Evolutionary conservation across 208 protist species (phyloP).

Genomic region (Naegleria fowleri): DNA sequence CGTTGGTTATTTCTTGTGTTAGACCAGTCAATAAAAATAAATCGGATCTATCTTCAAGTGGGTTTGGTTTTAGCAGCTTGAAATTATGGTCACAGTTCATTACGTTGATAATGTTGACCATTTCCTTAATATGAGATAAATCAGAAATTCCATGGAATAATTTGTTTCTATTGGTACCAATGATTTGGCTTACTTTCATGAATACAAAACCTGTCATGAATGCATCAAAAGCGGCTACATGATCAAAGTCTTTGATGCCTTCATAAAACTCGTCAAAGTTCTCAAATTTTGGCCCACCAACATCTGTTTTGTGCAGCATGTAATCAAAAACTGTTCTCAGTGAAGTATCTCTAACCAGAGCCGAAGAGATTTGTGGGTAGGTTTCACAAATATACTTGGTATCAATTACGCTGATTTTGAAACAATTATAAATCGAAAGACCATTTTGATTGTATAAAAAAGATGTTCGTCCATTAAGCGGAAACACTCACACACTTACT

Average conservation of each 20-base stretch:
- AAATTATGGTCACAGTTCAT: background rate
- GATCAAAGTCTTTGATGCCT: background rate
- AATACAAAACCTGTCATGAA: constrained; percentile 23
- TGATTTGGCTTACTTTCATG: background rate
- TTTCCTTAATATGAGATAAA: background rate
- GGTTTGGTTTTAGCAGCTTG: background rate
- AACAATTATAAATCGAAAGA: background rate
- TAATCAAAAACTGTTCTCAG: background rate
- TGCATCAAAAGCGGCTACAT: background rate
- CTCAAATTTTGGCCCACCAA: too few relatives aligned
- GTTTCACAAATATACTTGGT: background rate
- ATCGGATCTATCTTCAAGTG: background rate
- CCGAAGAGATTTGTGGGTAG: background rate
- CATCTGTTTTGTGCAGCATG: too few relatives aligned
- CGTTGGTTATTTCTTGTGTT: background rate
- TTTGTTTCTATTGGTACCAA: background rate
- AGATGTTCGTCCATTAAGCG: too few relatives aligned
- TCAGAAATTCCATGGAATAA: background rate
- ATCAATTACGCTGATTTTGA: background rate
- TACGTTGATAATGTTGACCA: background rate
- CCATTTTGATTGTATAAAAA: too few relatives aligned
- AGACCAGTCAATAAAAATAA: background rate
- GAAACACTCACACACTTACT: background rate
- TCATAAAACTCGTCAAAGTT: background rate
- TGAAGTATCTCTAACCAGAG: background rate